A percentile compares a stretch with the other conserved stretches of the same genome.
phyloP scores from a whole-genome alignment of 352 stramenopile species.

The Hyaloperonospora brassicae region DNA sequence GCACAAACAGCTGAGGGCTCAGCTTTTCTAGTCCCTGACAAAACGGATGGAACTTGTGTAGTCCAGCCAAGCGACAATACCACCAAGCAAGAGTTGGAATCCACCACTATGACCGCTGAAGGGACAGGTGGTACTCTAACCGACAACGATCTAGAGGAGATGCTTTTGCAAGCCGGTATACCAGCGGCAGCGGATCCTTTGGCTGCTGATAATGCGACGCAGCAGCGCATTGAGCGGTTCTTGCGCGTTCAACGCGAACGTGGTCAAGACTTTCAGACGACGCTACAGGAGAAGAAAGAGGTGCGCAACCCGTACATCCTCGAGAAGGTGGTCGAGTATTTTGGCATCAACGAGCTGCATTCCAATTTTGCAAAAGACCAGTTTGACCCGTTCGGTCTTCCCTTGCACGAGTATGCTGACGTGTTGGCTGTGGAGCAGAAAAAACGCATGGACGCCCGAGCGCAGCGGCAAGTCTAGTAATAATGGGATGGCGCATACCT shows the following conservation, averaged over 20 bases:
- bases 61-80: conserved; percentile 5
- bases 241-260: conserved; percentile 34
- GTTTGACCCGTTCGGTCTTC: conserved; percentile 62
- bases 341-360: conserved; percentile 74
- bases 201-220: conserved; percentile 21
- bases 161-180: conserved; percentile 33
- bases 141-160: conserved; percentile 29
- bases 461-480: conserved; percentile 30
- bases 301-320: conserved; percentile 84
- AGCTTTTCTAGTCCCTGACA: no score
- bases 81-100: conserved; percentile 3
- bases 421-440: conserved; percentile 59
- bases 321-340: conserved; percentile 82
- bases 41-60: neutral
- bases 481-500: conserved; percentile 13
- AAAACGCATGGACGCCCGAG: conserved; percentile 33
- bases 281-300: conserved; percentile 73
- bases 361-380: conserved; percentile 56
- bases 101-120: conserved; percentile 1
- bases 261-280: conserved; percentile 53
- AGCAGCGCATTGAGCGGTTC: conserved; percentile 64
- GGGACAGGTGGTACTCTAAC: conserved; percentile 1
- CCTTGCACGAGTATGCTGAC: conserved; percentile 65
- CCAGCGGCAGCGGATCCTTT: conserved; percentile 25
- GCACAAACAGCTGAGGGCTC: no score